Conservation (phyloP, 208 protist genomes). For the Trypanosoma boissoni region DNA sequence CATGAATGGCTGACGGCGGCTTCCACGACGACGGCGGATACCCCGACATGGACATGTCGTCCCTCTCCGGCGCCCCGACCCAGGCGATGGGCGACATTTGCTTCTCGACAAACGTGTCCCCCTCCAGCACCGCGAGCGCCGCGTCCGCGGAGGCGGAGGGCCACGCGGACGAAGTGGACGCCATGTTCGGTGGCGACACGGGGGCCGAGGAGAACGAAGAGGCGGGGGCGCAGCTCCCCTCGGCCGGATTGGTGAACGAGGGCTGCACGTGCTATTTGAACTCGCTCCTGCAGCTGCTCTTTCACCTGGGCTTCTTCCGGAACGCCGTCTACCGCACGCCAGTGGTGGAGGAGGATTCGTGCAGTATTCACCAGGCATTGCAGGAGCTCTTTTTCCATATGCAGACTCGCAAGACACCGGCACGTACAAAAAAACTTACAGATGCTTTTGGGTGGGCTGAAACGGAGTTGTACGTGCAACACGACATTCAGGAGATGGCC, state of each 20-base stretch:
- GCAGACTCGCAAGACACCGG: slow-evolving; percentile 64
- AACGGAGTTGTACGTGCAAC: slow-evolving; percentile 78
- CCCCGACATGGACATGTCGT: no score
- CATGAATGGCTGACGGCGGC: no score
- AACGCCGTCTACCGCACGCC: slow-evolving; percentile 81
- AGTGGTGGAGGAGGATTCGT: slow-evolving; percentile 28
- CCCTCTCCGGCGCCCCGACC: no score
- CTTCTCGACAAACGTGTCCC: no score
- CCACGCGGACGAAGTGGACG: no score
- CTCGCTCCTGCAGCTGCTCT: slow-evolving; percentile 86
- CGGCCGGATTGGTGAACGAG: slow-evolving; percentile 85
- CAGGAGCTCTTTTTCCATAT: slow-evolving; percentile 88
- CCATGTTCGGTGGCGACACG: no score
- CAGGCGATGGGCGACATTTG: no score
- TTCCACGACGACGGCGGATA: no score
- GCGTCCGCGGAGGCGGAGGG: no score
- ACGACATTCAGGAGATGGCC: slow-evolving; percentile 91
- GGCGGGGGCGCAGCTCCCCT: no score
- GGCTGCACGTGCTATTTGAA: slow-evolving; percentile 92
- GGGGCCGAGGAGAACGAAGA: no score
- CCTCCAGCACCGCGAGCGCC: no score
- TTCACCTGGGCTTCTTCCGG: slow-evolving; percentile 85
- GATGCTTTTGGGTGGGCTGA: slow-evolving; percentile 88
- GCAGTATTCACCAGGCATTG: slow-evolving; percentile 57
- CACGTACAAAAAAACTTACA: slow-evolving; percentile 79